Evolutionary conservation across 768 basidiomycete species (phyloP), one percentile per base, ranked within the genome.

Genomic region (Suillus bovinus): DNA sequence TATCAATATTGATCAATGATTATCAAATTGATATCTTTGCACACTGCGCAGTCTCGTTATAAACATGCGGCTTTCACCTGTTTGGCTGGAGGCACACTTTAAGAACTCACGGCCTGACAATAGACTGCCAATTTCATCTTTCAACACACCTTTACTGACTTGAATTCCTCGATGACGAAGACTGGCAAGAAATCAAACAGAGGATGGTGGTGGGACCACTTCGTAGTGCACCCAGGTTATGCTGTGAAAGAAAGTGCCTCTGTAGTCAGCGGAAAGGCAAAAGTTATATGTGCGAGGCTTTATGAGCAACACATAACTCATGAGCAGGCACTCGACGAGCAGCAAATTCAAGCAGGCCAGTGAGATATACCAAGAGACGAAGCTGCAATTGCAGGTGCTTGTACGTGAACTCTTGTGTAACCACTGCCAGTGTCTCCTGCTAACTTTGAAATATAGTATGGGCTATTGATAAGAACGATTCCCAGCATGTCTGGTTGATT

Each of bases 391-490:
- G 22, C 44, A 22, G 44, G 44, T 22, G 22, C 44, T 46, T 22
- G 44, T 46, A 46, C 22, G 22, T 22, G 22, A 46, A 22, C 10
- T 22, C 11, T 46, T 22, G 44, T 46, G 44, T 46, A n/a, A n/a
- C n/a, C n/a, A n/a, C n/a, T n/a, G 10, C 44, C 22, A 22, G 9
- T 44, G 9, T 46, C 22, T 46, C 11, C 11, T 13, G 4, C 44
- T 46, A 46, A 46, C 44, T 22, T 44, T 44, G 44, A 46, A 46
- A 22, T 46, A 5, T 50, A 61, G 63, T 64, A 41, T 66, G 65
- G 65, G 63, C 58, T 17, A 62, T 11, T 27, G 63, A 17, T n/a
- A n/a, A 44, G 22, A 64, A 5, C 13, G 60, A 64, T 24, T 1
- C 38, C 38, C 57, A 46, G 4, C 13, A 2, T 14, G 1, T 36